Conservation (phyloP, 164 flowering plant species). For the Vitis amurensis region DNA sequence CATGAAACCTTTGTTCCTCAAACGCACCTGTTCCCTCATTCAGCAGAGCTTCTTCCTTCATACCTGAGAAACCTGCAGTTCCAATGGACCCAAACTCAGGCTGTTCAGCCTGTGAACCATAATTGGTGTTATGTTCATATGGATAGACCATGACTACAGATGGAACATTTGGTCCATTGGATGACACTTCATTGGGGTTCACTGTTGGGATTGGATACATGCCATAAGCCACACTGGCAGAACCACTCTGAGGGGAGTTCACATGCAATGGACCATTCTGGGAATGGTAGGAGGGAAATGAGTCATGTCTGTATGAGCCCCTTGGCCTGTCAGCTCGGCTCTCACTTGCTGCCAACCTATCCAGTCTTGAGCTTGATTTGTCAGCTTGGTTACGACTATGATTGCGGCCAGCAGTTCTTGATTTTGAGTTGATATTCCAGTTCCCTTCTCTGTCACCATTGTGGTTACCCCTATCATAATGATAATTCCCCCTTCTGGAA, state of each 20-base stretch:
- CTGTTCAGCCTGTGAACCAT: constrained; percentile 60
- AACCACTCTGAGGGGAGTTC: constrained; percentile 42
- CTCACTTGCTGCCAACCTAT: constrained; percentile 46
- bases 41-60: constrained; percentile 43
- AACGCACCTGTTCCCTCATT: constrained; percentile 48
- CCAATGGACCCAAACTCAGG: constrained; percentile 90
- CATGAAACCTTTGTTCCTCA: constrained; percentile 59
- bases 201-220: constrained; percentile 56
- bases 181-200: constrained; percentile 51
- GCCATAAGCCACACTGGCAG: constrained; percentile 62
- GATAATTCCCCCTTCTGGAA: constrained; percentile 64
- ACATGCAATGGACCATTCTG: constrained; percentile 64
- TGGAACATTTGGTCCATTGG: constrained; percentile 60
- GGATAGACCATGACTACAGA: constrained; percentile 83
- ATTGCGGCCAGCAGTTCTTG: constrained; percentile 58
- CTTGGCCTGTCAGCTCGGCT: constrained; percentile 57
- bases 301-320: constrained; percentile 62
- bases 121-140: constrained; percentile 60
- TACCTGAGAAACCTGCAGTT: constrained; percentile 53
- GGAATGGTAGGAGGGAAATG: constrained; percentile 50
- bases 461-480: constrained; percentile 64
- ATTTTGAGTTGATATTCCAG: constrained; percentile 66
- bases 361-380: constrained; percentile 57
- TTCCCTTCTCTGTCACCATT: constrained; percentile 82
- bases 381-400: constrained; percentile 66